A percentile compares a stretch with the other conserved stretches of the same genome.
Conservation (phyloP, 1,284 basidiomycete genomes). For the Veloporphyrellus conicus region DNA sequence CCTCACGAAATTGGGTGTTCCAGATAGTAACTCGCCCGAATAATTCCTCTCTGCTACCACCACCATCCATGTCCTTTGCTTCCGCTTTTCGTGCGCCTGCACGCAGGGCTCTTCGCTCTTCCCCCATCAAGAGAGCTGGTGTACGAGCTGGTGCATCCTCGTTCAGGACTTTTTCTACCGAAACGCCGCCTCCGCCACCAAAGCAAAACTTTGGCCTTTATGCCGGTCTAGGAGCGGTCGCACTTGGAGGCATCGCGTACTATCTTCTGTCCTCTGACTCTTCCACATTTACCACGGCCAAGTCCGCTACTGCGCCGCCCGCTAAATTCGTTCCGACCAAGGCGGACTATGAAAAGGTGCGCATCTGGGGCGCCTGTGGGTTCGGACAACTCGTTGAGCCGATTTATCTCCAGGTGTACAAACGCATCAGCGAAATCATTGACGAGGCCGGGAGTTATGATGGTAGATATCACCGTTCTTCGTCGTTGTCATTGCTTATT, state of each 20-base stretch:
- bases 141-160: slow-evolving; percentile 30
- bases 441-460: slow-evolving; percentile 78
- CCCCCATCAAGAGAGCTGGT: slow-evolving; percentile 30
- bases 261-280: slow-evolving; percentile 52
- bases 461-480: slow-evolving; percentile 46
- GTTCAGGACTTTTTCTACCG: slow-evolving; percentile 58
- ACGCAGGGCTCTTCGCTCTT: slow-evolving; percentile 40
- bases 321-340: slow-evolving; percentile 64
- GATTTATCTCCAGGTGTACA: slow-evolving; percentile 65
- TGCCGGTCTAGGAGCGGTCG: slow-evolving; percentile 51
- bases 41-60: slow-evolving; percentile 4
- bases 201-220: slow-evolving; percentile 54
- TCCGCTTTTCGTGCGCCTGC: slow-evolving; percentile 44
- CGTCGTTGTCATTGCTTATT: slow-evolving; percentile 1
- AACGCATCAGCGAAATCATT: slow-evolving; percentile 72
- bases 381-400: not conserved
- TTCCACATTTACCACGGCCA: slow-evolving; percentile 48
- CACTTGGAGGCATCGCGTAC: slow-evolving; percentile 49
- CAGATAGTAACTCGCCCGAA: slow-evolving; percentile 14
- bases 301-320: slow-evolving; percentile 59
- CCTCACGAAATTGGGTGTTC: not conserved
- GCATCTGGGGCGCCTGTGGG: slow-evolving; percentile 1
- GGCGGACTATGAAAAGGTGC: slow-evolving; percentile 85
- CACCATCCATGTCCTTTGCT: slow-evolving; percentile 45
- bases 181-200: slow-evolving; percentile 40